A percentile compares a stretch with the other conserved stretches of the same genome.
phyloP scores from a whole-genome alignment of 345 rosid species.

The Draba incana region DNA sequence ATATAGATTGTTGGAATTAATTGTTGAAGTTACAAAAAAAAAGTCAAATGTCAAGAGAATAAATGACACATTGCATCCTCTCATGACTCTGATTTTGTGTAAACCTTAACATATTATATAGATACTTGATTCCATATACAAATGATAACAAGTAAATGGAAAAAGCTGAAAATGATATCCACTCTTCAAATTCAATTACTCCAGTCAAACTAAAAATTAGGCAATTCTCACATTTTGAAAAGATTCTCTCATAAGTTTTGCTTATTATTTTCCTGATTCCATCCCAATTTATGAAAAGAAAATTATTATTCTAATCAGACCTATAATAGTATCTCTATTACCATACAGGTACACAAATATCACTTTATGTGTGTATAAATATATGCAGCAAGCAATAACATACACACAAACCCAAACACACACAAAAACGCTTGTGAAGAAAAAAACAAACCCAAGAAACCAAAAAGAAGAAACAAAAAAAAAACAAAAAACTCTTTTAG shows the following conservation, averaged over 20 bases:
- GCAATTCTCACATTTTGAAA: conserved; percentile 18
- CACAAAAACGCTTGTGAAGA: conserved; percentile 31
- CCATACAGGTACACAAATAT: neutral
- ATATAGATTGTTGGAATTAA: too few relatives aligned
- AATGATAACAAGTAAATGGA: neutral
- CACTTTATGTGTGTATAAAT: conserved; percentile 16
- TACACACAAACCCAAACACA: conserved; percentile 28
- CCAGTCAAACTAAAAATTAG: conserved; percentile 26
- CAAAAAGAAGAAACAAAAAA: conserved; percentile 1
- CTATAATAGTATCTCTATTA: neutral
- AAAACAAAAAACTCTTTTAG: conserved; percentile 1
- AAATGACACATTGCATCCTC: too few relatives aligned
- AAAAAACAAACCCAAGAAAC: neutral
- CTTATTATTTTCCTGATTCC: neutral
- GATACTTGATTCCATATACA: neutral
- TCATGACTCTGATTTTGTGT: too few relatives aligned
- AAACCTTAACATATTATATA: too few relatives aligned
- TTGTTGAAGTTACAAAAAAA: too few relatives aligned
- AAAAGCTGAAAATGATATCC: conserved; percentile 7
- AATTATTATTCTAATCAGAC: neutral
- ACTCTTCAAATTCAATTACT: neutral
- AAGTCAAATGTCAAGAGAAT: too few relatives aligned
- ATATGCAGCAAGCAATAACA: conserved; percentile 24
- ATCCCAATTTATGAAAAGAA: conserved; percentile 7
- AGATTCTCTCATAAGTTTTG: conserved; percentile 18